These are phyloP conservation scores for Colletotrichum plurivorum DNA, from an alignment of 2,329 filamentous ascomycete genomes.

Conservation along the genomic window DNA sequence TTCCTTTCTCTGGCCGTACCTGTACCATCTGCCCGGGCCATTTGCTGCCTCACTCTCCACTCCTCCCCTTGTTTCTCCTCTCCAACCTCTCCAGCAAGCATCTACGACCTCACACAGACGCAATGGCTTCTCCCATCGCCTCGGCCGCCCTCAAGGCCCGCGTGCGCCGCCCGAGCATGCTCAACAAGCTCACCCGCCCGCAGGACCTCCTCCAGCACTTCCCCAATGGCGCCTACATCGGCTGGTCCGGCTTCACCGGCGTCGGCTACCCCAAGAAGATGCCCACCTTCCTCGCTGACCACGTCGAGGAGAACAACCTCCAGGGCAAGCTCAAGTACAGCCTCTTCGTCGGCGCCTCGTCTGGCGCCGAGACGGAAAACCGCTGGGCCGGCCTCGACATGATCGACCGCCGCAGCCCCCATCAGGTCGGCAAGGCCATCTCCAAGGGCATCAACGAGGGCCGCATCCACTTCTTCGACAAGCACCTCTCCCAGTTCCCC, in stretches of 20 bases:
- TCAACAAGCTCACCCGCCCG: conserved; percentile 84
- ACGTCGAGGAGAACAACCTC: conserved; percentile 88
- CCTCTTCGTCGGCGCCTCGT: conserved; percentile 91
- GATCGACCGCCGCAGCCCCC: conserved; percentile 87
- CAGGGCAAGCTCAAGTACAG: conserved; percentile 89
- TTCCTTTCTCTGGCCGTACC: neutral
- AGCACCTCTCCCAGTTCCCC: conserved; percentile 94
- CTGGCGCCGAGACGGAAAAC: conserved; percentile 91
- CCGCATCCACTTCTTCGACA: conserved; percentile 92
- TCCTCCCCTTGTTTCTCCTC: conserved; percentile 20
- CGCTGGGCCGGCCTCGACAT: conserved; percentile 91
- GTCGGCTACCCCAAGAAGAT: conserved; percentile 93
- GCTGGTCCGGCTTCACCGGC: conserved; percentile 93
- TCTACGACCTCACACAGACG: no score
- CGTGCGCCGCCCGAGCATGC: conserved; percentile 80
- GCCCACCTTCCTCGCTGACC: conserved; percentile 86
- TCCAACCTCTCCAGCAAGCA: neutral
- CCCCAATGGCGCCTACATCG: conserved; percentile 87
- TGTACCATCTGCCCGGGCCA: conserved; percentile 5
- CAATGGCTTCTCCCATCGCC: conserved; percentile 68
- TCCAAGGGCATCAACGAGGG: conserved; percentile 92
- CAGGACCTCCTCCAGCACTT: conserved; percentile 87
- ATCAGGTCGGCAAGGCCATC: conserved; percentile 93
- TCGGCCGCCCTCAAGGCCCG: conserved; percentile 84
- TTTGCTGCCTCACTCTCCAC: neutral